These are phyloP conservation scores for Xanthoconium purpureum DNA, from an alignment of 768 basidiomycete genomes.

Conservation along the genomic window DNA sequence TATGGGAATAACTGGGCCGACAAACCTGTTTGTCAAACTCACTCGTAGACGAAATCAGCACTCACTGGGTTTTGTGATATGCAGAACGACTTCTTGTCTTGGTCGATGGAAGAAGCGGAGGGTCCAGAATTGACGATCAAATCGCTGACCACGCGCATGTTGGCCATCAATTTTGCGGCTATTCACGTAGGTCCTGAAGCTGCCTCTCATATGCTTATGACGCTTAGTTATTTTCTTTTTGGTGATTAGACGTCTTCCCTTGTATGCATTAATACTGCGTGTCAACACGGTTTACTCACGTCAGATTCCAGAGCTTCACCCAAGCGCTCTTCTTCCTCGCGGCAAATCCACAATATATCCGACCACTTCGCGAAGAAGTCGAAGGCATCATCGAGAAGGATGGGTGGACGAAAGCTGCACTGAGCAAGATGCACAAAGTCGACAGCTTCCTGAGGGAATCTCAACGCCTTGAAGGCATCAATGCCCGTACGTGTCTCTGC, in stretches of 20 bases:
- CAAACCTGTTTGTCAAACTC: constrained; percentile 22
- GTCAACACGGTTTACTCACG: not conserved
- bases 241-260: not conserved
- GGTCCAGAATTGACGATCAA: not conserved
- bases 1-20: constrained; percentile 27
- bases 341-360: too few relatives aligned
- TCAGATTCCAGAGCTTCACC: constrained; percentile 25
- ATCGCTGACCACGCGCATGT: constrained; percentile 21
- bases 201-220: not conserved
- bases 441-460: constrained; percentile 36
- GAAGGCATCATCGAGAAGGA: not conserved
- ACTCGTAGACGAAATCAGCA: not conserved
- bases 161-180: constrained; percentile 18
- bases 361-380: too few relatives aligned
- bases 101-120: constrained; percentile 32
- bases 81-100: constrained; percentile 35
- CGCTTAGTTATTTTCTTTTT: not conserved
- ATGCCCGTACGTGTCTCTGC: constrained; percentile 18
- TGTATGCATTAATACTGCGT: not conserved
- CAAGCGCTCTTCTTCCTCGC: constrained; percentile 37
- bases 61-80: not conserved
- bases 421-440: constrained; percentile 34
- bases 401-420: constrained; percentile 2
- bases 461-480: constrained; percentile 2
- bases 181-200: constrained; percentile 17